phyloP scores from a whole-genome alignment of 495 filamentous ascomycete genomes.

The Penicillium maclennaniae region DNA sequence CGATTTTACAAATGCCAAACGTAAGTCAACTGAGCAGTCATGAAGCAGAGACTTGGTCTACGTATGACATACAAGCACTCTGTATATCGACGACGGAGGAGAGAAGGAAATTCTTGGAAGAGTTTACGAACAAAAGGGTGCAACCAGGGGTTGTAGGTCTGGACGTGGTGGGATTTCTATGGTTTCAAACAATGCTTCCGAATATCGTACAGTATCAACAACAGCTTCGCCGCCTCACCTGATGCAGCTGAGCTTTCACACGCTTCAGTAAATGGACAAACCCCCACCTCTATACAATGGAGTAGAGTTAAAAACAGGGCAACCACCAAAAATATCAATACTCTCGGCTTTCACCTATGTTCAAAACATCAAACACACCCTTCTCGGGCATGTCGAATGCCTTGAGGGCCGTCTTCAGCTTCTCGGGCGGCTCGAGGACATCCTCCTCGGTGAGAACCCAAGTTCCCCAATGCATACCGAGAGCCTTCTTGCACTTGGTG shows the following conservation, averaged over 20 bases:
- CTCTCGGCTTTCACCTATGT: constrained; percentile 82
- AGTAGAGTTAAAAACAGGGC: neutral
- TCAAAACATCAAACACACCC: constrained; percentile 82
- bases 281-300: too few species aligned
- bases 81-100: too few species aligned
- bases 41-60: too few species aligned
- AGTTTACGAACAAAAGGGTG: too few species aligned
- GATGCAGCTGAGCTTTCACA: neutral
- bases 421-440: constrained; percentile 74
- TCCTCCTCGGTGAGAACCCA: constrained; percentile 89
- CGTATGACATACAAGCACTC: too few species aligned
- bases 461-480: constrained; percentile 93
- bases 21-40: too few species aligned
- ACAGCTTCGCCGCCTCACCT: neutral
- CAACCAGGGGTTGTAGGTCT: too few species aligned
- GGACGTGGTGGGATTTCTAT: neutral
- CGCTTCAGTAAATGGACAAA: neutral
- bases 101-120: too few species aligned
- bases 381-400: constrained; percentile 63
- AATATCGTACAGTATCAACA: neutral
- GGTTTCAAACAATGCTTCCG: neutral
- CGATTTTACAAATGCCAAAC: too few species aligned
- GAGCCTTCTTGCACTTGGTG: constrained; percentile 74
- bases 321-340: constrained; percentile 41
- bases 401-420: constrained; percentile 72